Evolutionary conservation across 768 basidiomycete genomes (phyloP).

Genomic region (Suillus sp.): DNA sequence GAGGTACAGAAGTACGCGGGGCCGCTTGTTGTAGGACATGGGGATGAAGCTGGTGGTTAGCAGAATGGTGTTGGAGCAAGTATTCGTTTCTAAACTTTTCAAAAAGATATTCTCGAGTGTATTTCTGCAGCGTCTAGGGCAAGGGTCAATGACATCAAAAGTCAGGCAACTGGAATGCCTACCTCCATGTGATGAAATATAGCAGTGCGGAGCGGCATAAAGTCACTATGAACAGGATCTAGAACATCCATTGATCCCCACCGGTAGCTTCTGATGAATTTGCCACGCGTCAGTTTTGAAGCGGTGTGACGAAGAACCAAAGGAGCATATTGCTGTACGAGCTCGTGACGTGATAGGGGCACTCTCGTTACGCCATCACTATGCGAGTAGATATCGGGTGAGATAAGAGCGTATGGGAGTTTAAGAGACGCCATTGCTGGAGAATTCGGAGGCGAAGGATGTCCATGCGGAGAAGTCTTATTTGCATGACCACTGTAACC

Average conservation of each 20-base stretch:
- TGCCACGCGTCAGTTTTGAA: constrained; percentile 55
- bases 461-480: constrained; percentile 50
- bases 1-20: constrained; percentile 31
- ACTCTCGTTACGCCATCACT: constrained; percentile 73
- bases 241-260: constrained; percentile 86
- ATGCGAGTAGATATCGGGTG: constrained; percentile 83
- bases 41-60: constrained; percentile 42
- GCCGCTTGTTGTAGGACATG: constrained; percentile 47
- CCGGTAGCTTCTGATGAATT: constrained; percentile 72
- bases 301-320: constrained; percentile 45
- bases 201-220: constrained; percentile 71
- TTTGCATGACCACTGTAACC: constrained; percentile 52
- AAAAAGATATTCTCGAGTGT: constrained; percentile 81
- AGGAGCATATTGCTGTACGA: constrained; percentile 74
- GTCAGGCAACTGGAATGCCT: constrained; percentile 31
- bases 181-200: constrained; percentile 92
- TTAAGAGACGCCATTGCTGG: constrained; percentile 63
- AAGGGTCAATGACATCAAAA: constrained; percentile 15
- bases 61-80: constrained; percentile 52
- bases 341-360: constrained; percentile 65
- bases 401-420: constrained; percentile 82
- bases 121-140: constrained; percentile 76
- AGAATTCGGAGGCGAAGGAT: constrained; percentile 67
- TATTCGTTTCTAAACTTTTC: constrained; percentile 72
- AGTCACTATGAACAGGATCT: constrained; percentile 80